Conservation (phyloP, 495 filamentous ascomycete genomes). For the Mytilinidion resinicola region DNA sequence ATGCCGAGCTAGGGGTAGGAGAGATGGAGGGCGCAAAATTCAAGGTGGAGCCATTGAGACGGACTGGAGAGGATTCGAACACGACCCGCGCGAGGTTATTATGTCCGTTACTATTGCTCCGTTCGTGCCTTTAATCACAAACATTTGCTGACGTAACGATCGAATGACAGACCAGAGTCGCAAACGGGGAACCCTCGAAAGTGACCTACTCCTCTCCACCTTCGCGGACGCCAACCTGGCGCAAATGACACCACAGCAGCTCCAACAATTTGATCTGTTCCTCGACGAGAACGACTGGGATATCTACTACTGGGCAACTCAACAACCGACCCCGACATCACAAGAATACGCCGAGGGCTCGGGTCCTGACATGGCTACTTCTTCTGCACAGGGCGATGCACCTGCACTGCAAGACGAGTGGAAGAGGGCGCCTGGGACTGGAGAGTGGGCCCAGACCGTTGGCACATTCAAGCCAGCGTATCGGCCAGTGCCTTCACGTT, state of each 20-base stretch:
- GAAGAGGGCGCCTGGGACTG: constrained; percentile 36
- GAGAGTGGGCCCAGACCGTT: constrained; percentile 95
- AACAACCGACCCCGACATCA: constrained; percentile 57
- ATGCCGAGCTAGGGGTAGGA: constrained; percentile 72
- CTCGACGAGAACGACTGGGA: constrained; percentile 99
- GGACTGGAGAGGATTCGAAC: constrained; percentile 68
- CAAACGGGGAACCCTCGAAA: constrained; percentile 92
- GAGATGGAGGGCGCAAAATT: constrained; percentile 86
- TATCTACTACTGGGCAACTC: constrained; percentile 99
- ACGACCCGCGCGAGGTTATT: constrained; percentile 87
- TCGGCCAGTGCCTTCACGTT: constrained; percentile 76
- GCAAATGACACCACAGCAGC: constrained; percentile 63
- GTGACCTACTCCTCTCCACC: constrained; percentile 90
- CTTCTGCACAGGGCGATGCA: constrained; percentile 35
- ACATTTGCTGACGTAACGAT: neutral
- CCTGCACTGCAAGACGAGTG: constrained; percentile 28
- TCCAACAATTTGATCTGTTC: constrained; percentile 84
- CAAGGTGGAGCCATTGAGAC: constrained; percentile 78
- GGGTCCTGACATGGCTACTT: constrained; percentile 27
- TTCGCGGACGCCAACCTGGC: constrained; percentile 77
- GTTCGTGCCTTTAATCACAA: constrained; percentile 2
- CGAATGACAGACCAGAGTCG: constrained; percentile 71
- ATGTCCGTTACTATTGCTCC: constrained; percentile 54
- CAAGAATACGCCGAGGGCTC: constrained; percentile 35
- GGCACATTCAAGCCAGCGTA: constrained; percentile 93